Conservation (phyloP, 306 rosid genomes). For the Cucumis sativus region Cucumber_9930_V3 NC_026655.2:28040001-28040500, state of each 20-base stretch:
- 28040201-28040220: constrained; percentile 91
- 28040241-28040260: constrained; percentile 11
- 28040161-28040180: constrained; percentile 95
- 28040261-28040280: neutral
- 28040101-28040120: neutral
- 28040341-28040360: constrained; percentile 89
- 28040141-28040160: constrained; percentile 80
- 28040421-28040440: neutral
- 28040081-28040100: neutral
- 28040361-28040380: constrained; percentile 88
- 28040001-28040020: constrained; percentile 68
- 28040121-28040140: constrained; percentile 64
- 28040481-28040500: constrained; percentile 28
- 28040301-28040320: constrained; percentile 15
- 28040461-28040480: constrained; percentile 2
- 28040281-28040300: neutral
- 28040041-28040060: neutral
- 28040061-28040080: neutral
- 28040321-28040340: constrained; percentile 65
- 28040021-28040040: constrained; percentile 94
- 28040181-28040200: constrained; percentile 84
- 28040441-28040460: neutral
- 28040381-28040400: constrained; percentile 52
- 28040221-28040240: constrained; percentile 91
- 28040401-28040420: neutral